Percentiles rank a stretch among this genome's conserved stretches.
Conservation (phyloP, 1,284 basidiomycete genomes). For the Amylostereum areolatum region DNA sequence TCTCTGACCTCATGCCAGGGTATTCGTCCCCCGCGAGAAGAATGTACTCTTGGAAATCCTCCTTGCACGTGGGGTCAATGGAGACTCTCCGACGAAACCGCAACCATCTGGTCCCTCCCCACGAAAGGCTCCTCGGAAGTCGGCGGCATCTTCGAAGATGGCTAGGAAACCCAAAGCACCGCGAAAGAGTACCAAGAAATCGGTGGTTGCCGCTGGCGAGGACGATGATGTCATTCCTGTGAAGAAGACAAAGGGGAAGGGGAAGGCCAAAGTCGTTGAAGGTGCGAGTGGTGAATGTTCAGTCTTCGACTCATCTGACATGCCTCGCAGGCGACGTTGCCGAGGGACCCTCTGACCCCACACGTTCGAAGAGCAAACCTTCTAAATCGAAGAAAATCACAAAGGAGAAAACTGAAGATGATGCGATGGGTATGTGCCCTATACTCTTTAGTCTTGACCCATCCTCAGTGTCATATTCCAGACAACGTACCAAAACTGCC, state of each 20-base stretch:
- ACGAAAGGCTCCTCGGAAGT: conserved; percentile 2
- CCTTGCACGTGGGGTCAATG: conserved; percentile 33
- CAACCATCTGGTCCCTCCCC: background rate
- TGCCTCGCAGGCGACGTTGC: too few relatives aligned
- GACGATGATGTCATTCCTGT: background rate
- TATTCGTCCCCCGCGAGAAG: conserved; percentile 31
- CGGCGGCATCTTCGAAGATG: background rate
- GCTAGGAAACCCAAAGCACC: background rate
- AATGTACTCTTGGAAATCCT: conserved; percentile 35
- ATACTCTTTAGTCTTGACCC: too few relatives aligned
- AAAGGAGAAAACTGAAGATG: too few relatives aligned
- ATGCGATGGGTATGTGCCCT: too few relatives aligned
- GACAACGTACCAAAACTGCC: too few relatives aligned
- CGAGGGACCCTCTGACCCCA: too few relatives aligned
- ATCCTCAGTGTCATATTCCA: too few relatives aligned
- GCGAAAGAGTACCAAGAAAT: background rate
- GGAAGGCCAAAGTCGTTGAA: background rate
- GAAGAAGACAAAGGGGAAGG: background rate
- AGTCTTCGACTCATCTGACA: too few relatives aligned
- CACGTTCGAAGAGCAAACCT: too few relatives aligned
- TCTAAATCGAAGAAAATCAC: too few relatives aligned
- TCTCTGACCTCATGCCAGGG: conserved; percentile 18
- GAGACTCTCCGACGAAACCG: conserved; percentile 34
- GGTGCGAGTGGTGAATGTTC: too few relatives aligned
- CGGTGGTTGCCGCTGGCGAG: background rate